Percentiles rank a stretch among this genome's conserved stretches.
Evolutionary conservation across 371 early-diverging fungal species (phyloP).

Genomic region (Mortierella sp.): DNA sequence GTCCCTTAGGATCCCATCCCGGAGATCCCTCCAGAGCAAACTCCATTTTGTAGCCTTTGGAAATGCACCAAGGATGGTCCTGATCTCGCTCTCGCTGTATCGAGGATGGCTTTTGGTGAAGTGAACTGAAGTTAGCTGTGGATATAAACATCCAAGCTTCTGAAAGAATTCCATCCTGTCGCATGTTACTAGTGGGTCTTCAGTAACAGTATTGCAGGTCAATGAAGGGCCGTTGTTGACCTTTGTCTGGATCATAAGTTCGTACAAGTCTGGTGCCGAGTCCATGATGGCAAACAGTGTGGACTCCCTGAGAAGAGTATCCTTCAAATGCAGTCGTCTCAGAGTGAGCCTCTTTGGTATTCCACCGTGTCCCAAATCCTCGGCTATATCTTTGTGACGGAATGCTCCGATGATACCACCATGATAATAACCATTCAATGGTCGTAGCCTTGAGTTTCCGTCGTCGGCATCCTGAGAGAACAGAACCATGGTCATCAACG

Average conservation of each 20-base stretch:
- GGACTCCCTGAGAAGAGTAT: constrained; percentile 11
- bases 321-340: constrained; percentile 14
- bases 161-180: constrained; percentile 14
- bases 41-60: constrained; percentile 28
- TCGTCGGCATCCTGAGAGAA: not conserved
- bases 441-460: too few species aligned
- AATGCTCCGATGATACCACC: too few species aligned
- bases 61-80: constrained; percentile 14
- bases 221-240: too few species aligned
- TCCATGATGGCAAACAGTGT: constrained; percentile 13
- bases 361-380: too few species aligned
- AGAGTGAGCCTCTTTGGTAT: constrained; percentile 14
- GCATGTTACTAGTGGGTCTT: constrained; percentile 9
- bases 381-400: too few species aligned
- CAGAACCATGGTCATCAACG: constrained; percentile 12
- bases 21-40: constrained; percentile 23
- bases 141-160: constrained; percentile 11
- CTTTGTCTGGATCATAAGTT: constrained; percentile 23
- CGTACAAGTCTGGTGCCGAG: constrained; percentile 11
- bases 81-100: constrained; percentile 13
- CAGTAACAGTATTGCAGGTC: too few species aligned
- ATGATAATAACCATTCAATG: too few species aligned
- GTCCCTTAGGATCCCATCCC: constrained; percentile 19
- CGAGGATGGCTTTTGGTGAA: constrained; percentile 19
- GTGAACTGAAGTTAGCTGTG: constrained; percentile 28